phyloP scores from a whole-genome alignment of 2,329 filamentous ascomycete species.

The Zalaria obscura region DNA sequence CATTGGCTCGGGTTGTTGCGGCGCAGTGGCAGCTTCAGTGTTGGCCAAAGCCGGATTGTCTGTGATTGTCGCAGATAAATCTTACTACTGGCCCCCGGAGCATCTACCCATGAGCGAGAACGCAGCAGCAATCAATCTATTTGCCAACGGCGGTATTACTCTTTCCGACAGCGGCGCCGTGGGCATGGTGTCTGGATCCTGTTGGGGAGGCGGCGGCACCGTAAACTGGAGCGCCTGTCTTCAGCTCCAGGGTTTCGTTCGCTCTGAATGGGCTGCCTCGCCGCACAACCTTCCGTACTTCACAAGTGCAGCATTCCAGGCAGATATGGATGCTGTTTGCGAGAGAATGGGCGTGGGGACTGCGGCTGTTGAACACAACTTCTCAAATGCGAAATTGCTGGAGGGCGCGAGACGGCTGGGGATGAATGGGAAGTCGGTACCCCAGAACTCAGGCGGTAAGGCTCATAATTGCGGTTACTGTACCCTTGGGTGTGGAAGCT shows the following conservation, averaged over 20 bases:
- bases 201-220: slow-evolving; percentile 77
- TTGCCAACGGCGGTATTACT: slow-evolving; percentile 50
- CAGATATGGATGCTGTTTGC: slow-evolving; percentile 67
- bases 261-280: slow-evolving; percentile 63
- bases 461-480: slow-evolving; percentile 61
- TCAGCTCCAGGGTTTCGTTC: slow-evolving; percentile 60
- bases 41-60: slow-evolving; percentile 60
- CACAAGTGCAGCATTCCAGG: slow-evolving; percentile 57
- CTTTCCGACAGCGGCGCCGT: slow-evolving; percentile 37
- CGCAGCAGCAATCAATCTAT: slow-evolving; percentile 49
- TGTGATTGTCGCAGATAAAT: slow-evolving; percentile 73
- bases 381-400: slow-evolving; percentile 55
- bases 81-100: slow-evolving; percentile 58
- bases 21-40: slow-evolving; percentile 67
- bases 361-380: slow-evolving; percentile 56
- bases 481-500: slow-evolving; percentile 44
- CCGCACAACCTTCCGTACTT: slow-evolving; percentile 54
- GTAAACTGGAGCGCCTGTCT: slow-evolving; percentile 67
- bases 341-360: slow-evolving; percentile 61
- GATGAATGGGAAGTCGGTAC: slow-evolving; percentile 54
- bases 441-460: slow-evolving; percentile 63
- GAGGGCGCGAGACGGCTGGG: slow-evolving; percentile 63
- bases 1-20: slow-evolving; percentile 77
- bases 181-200: slow-evolving; percentile 51
- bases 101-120: slow-evolving; percentile 61